Conservation (phyloP, 805 yeast species). For the Myxozyma sirexii region DNA sequence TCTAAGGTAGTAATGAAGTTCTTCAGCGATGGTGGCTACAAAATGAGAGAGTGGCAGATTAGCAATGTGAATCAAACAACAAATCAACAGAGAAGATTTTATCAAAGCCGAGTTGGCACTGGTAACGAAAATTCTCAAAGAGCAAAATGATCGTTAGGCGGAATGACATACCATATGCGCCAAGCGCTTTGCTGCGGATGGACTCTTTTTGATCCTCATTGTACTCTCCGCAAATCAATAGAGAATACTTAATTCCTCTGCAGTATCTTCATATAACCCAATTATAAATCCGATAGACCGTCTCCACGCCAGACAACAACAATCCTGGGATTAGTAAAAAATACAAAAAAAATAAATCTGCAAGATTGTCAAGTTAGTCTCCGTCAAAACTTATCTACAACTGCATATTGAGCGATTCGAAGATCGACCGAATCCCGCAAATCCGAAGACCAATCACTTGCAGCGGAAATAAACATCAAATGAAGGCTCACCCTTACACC, state of each 20-base stretch:
- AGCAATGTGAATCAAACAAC: not conserved
- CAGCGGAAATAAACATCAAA: too few relatives aligned
- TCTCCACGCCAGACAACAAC: not conserved
- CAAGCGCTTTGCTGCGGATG: conserved; percentile 27
- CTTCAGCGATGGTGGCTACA: conserved; percentile 30
- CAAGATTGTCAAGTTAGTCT: not conserved
- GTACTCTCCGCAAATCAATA: not conserved
- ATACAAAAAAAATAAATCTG: not conserved
- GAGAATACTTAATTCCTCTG: not conserved
- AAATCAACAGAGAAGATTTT: not conserved
- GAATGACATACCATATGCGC: conserved; percentile 27
- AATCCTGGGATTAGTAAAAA: not conserved
- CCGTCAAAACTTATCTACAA: too few relatives aligned
- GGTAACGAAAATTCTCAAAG: not conserved
- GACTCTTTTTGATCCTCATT: conserved; percentile 31
- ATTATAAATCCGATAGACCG: too few relatives aligned
- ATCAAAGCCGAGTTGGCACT: not conserved
- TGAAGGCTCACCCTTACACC: not conserved
- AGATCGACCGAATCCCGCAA: too few relatives aligned
- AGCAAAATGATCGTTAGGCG: not conserved
- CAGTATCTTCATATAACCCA: too few relatives aligned
- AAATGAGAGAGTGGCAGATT: not conserved
- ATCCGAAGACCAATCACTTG: too few relatives aligned
- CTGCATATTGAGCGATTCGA: too few relatives aligned
- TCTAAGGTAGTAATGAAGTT: conserved; percentile 21